Base-by-base conservation (phyloP, 441 rosid species). In the Bruguiera hainesii region DNA sequence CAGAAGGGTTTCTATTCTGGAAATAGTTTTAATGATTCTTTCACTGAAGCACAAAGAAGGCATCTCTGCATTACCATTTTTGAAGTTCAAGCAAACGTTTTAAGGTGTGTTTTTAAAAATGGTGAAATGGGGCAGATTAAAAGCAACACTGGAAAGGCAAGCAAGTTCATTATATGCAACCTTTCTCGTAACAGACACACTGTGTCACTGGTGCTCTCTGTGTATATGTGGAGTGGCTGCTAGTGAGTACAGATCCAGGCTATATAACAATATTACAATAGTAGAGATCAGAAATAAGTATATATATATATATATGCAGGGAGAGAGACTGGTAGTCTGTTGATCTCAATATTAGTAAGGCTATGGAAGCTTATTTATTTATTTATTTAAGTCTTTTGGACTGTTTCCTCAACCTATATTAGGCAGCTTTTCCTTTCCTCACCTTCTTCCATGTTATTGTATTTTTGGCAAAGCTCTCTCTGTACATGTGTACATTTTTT, bases 41-140 rank as follows among this genome's bases (percentile, higher is more conserved):
- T 57, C 28, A 60, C 74, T 74, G 78, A 72, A 67, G 72, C 69
- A 58, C 71, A 63, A 62, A 70, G 46, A 53, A 30, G 64, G 79
- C 68, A 74, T 76, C 75, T 70, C 61, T 53, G 69, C 62, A 55
- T 67, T 75, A 59, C 85, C 64, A 66, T 68, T 65, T 78, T 73
- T 73, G 68, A 75, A 70, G 73, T 67, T 73, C 75, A 59, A 73
- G 66, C 58, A 71, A 72, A 26, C 71, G 58, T 37, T 65, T 73
- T 71, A 28, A 49, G 33, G 52, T 29, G 42, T 61, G 71, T 73
- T 69, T 20, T 75, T 65, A 49, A 73, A 66, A 63, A 60, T 30
- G 1, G 68, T 71, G 80, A 71, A 71, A 56, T 60, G 72, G 61
- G 31, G 21, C 26, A 30, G 29, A 11, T 29, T 58, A 16, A 26